phyloP scores from a whole-genome alignment of 345 rosid genomes.

The Salix brachista region DNA sequence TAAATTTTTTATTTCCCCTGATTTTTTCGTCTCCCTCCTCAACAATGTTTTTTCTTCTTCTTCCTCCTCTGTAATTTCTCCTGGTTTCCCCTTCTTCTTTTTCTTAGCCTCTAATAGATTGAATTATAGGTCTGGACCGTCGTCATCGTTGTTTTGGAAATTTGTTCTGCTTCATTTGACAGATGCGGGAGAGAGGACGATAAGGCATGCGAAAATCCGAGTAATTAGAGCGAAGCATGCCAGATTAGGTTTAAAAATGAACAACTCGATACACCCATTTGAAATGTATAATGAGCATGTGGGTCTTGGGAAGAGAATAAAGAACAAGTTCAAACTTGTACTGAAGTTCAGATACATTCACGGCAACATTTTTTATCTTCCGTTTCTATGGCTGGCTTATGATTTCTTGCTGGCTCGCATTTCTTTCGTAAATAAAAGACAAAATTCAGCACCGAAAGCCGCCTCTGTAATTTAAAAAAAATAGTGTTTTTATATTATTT shows the following conservation, averaged over 20 bases:
- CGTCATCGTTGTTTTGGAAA: not conserved
- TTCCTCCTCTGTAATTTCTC: not conserved
- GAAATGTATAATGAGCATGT: constrained; percentile 10
- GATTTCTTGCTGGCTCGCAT: not conserved
- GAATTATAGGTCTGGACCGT: not conserved
- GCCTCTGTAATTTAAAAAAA: no score
- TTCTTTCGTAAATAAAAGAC: no score
- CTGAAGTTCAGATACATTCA: not conserved
- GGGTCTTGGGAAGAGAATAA: not conserved
- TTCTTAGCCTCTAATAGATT: not conserved
- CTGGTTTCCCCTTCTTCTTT: not conserved
- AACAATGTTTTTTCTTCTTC: not conserved
- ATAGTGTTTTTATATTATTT: no score
- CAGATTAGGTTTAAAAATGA: not conserved
- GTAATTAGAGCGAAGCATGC: constrained; percentile 1
- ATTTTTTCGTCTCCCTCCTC: not conserved
- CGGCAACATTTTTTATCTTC: not conserved
- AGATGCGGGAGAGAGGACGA: not conserved
- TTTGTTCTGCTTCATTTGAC: not conserved
- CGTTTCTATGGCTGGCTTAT: not conserved
- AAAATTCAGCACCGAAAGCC: not conserved
- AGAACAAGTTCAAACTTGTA: not conserved
- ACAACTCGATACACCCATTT: not conserved
- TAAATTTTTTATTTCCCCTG: not conserved
- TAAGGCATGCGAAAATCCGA: not conserved